Conservation (phyloP, 305 asterid species). For the Fraxinus nigra region DNA sequence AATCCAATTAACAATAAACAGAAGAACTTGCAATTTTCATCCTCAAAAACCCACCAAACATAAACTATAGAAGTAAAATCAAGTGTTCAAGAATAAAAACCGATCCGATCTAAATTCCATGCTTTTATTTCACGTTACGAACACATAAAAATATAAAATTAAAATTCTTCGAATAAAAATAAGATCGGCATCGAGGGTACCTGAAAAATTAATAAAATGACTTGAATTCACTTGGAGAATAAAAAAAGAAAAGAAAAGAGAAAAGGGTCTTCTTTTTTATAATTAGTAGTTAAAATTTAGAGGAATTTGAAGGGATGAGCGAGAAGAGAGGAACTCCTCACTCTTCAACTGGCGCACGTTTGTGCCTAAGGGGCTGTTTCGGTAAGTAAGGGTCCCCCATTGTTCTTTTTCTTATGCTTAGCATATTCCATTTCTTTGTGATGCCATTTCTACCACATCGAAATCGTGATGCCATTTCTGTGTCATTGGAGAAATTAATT, state of each 20-base stretch:
- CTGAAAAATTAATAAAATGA: slow-evolving; percentile 22
- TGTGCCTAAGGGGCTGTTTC: neutral
- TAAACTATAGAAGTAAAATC: neutral
- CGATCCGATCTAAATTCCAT: neutral
- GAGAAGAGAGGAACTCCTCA: slow-evolving; percentile 22
- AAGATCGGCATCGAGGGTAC: slow-evolving; percentile 18
- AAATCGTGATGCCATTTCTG: slow-evolving; percentile 8
- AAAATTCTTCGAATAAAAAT: neutral
- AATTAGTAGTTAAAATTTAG: neutral
- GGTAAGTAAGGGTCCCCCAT: neutral
- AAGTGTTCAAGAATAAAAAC: neutral
- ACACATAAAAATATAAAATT: neutral
- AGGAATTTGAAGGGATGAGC: slow-evolving; percentile 30
- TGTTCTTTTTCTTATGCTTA: neutral
- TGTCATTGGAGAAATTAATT: neutral
- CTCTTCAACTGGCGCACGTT: slow-evolving; percentile 15
- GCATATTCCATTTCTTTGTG: neutral
- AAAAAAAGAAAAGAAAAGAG: neutral
- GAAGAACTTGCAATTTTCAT: neutral
- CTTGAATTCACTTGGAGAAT: slow-evolving; percentile 1
- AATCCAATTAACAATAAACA: neutral
- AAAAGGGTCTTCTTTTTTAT: neutral
- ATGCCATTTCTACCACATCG: neutral
- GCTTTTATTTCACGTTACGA: neutral
- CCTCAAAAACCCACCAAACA: neutral